These are phyloP conservation scores for Penicillium verhagenii DNA, from an alignment of 495 filamentous ascomycete genomes.

Conservation along the genomic window DNA sequence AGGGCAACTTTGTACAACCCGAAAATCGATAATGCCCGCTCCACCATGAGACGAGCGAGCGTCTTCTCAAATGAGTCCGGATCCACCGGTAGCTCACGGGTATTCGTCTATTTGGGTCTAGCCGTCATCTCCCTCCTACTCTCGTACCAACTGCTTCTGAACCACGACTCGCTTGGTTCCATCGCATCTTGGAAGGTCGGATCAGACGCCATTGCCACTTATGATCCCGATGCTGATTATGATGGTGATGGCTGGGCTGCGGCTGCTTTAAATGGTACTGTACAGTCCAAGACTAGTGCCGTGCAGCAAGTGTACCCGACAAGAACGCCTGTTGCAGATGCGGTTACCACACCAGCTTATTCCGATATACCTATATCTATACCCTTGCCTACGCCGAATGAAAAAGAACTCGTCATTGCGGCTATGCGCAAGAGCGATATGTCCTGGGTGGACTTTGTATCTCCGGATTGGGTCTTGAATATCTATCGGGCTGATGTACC, in stretches of 20 bases:
- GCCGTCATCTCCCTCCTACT: conserved; percentile 16
- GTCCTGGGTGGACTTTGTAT: conserved; percentile 32
- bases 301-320: background rate
- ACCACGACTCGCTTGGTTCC: conserved; percentile 9
- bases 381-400: background rate
- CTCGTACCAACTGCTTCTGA: conserved; percentile 24
- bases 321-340: background rate
- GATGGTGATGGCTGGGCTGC: background rate
- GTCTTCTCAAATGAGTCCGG: conserved; percentile 3
- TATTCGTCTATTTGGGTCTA: conserved; percentile 19
- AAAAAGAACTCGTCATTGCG: conserved; percentile 29
- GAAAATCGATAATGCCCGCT: background rate
- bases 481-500: conserved; percentile 53
- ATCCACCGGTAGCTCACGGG: conserved; percentile 5
- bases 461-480: conserved; percentile 38
- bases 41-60: conserved; percentile 12
- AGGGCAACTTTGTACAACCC: no score
- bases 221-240: background rate
- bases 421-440: conserved; percentile 25
- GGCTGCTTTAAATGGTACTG: background rate
- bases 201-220: background rate
- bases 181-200: conserved; percentile 1
- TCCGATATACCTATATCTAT: background rate
- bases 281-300: background rate
- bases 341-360: background rate